Base-by-base conservation (phyloP, 169 alveolate genomes). In the Cryptosporidium felis region DNA sequence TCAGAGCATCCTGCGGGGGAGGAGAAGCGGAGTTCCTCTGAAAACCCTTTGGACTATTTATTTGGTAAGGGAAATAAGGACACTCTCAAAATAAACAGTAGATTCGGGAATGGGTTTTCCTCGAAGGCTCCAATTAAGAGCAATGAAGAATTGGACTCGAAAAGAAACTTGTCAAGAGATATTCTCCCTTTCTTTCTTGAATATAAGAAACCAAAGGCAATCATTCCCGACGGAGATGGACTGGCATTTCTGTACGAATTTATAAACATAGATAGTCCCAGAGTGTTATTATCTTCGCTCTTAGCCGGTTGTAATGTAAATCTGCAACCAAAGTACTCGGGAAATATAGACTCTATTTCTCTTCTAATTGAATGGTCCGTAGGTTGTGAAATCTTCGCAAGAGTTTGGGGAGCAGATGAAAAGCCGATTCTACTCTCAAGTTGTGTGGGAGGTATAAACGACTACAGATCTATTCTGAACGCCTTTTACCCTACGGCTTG, bases 361-460 rank as follows among this genome's bases (percentile, higher is more conserved):
- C 67, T 74, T 16, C 38, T 74, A 5, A 49, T 74, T 18, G 85
- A 74, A 18, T 74, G 85, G 85, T 38, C 65, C 5, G 56, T 74
- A 21, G 85, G 85, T 5, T 74, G 85, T 21, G 66, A 51, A 51
- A 16, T 74, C 18, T 74, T 74, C 41, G 56, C 42, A n/a, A 49
- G 18, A 10, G 38, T 74, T 49, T 74, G 85, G 85, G 66, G 28
- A 2, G 58, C 85, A 21, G 85, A 74, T 53, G 85, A 74, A 32
- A 49, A 56, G n/a, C 26, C 56, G 2, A 18, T 53, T 3, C 40
- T 74, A 34, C 18, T 32, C 4, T 74, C 85, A 1, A 74, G 58
- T 8, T 34, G 26, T 51, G 61, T 49, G 36, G 85, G 85, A 9
- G 85, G 85, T 16, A 8, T 74, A 9, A 56, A 36, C 23, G 74